Percentiles rank a stretch among this genome's conserved stretches.
phyloP scores from a whole-genome alignment of 306 rosid genomes.

The Fragaria vesca region DNA sequence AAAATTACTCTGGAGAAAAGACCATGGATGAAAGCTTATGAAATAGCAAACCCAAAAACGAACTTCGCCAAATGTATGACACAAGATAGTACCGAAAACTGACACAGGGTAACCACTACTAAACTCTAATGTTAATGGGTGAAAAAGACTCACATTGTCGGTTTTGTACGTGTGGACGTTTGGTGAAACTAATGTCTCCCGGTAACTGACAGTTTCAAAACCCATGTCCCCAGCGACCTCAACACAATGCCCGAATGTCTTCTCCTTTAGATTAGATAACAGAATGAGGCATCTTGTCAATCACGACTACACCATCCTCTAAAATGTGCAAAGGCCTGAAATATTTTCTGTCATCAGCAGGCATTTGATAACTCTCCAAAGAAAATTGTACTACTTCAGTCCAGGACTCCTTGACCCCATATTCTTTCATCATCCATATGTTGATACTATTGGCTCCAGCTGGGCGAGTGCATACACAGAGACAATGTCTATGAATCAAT shows the following conservation, averaged over 20 bases:
- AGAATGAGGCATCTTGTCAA: neutral
- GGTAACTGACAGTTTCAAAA: neutral
- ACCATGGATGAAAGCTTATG: neutral
- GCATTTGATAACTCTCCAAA: neutral
- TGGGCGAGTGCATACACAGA: neutral
- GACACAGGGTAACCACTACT: neutral
- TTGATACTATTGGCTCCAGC: no score
- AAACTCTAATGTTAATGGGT: neutral
- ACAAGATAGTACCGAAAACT: no score
- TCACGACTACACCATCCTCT: neutral
- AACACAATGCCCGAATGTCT: neutral
- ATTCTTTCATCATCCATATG: slow-evolving; percentile 15
- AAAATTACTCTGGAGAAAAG: neutral
- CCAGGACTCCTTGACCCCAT: neutral
- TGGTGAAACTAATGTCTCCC: neutral
- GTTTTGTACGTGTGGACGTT: neutral
- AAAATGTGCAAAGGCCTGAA: neutral
- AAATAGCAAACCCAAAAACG: neutral
- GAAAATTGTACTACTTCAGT: neutral
- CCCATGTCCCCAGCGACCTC: neutral
- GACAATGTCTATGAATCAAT: neutral
- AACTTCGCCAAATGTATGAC: neutral
- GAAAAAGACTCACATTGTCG: neutral
- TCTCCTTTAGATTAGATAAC: neutral
- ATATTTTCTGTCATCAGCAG: neutral